Evolutionary conservation across 306 rosid genomes (phyloP).

Genomic region (Vicia villosa): DNA sequence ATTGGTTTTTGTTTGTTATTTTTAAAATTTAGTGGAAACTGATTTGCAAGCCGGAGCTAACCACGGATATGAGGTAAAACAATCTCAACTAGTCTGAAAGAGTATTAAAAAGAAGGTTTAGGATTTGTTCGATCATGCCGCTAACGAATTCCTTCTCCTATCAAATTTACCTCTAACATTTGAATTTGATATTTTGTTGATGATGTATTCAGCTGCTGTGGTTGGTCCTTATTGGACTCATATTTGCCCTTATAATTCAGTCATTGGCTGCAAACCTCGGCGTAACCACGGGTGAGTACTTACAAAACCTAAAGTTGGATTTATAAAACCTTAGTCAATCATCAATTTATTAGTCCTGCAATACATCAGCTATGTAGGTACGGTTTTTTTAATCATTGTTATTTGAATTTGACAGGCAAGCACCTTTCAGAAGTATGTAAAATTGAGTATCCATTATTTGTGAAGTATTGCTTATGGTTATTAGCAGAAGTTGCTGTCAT

Average conservation of each 20-base stretch:
- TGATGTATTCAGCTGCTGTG: conserved; percentile 68
- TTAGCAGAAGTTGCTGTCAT: conserved; percentile 82
- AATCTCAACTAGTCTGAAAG: not conserved
- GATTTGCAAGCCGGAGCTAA: conserved; percentile 93
- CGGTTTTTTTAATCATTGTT: not conserved
- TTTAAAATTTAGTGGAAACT: conserved; percentile 69
- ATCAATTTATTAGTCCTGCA: not conserved
- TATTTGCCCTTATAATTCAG: conserved; percentile 85
- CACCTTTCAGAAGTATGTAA: conserved; percentile 87
- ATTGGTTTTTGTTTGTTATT: conserved; percentile 6
- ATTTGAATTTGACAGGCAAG: conserved; percentile 52
- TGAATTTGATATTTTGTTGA: not conserved
- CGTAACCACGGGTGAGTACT: conserved; percentile 58
- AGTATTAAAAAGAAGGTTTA: not conserved
- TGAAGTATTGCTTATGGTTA: conserved; percentile 80
- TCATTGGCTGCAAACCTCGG: conserved; percentile 94
- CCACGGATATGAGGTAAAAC: conserved; percentile 72
- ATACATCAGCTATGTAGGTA: not conserved
- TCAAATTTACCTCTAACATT: not conserved
- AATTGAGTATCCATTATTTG: conserved; percentile 69
- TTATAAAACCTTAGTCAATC: not conserved
- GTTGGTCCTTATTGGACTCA: conserved; percentile 76
- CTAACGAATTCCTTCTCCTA: too few species aligned
- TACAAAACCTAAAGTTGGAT: too few species aligned
- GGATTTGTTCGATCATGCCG: not conserved